These are phyloP conservation scores for Castanopsis chinensis DNA, from an alignment of 306 rosid genomes.

Conservation along the genomic window DNA sequence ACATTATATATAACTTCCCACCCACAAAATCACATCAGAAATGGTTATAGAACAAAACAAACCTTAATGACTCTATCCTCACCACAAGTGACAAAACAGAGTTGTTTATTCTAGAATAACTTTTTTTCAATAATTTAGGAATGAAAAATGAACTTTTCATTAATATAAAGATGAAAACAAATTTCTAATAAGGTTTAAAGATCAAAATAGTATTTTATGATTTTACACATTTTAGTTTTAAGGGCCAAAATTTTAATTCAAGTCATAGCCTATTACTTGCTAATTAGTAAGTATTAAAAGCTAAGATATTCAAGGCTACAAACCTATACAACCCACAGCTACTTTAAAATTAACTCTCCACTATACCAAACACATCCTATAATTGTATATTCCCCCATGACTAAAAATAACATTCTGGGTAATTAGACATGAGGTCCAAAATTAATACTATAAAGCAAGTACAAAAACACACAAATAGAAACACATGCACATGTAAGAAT, in stretches of 20 bases:
- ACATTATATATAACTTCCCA: slow-evolving; percentile 11
- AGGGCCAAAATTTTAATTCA: too few species aligned
- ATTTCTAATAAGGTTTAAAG: too few species aligned
- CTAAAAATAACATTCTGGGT: background rate
- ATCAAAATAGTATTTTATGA: too few species aligned
- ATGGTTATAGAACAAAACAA: slow-evolving; percentile 31
- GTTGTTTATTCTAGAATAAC: slow-evolving; percentile 98
- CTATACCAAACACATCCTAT: background rate
- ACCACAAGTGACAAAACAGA: slow-evolving; percentile 88
- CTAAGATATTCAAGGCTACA: too few species aligned
- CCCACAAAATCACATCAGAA: slow-evolving; percentile 22
- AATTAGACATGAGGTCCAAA: background rate
- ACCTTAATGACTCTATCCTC: slow-evolving; percentile 98
- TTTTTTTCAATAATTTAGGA: too few species aligned
- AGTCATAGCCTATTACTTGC: too few species aligned
- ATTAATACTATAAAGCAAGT: background rate
- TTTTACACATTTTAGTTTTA: too few species aligned
- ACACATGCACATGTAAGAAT: background rate
- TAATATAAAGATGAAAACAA: too few species aligned
- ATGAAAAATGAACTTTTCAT: too few species aligned
- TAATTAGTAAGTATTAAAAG: too few species aligned
- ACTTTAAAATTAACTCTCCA: background rate
- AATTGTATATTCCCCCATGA: background rate
- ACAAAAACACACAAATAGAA: background rate
- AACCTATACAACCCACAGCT: background rate